Percentiles rank a stretch among this genome's conserved stretches.
Conservation (phyloP, 495 filamentous ascomycete species). For the Halenospora varia region DNA sequence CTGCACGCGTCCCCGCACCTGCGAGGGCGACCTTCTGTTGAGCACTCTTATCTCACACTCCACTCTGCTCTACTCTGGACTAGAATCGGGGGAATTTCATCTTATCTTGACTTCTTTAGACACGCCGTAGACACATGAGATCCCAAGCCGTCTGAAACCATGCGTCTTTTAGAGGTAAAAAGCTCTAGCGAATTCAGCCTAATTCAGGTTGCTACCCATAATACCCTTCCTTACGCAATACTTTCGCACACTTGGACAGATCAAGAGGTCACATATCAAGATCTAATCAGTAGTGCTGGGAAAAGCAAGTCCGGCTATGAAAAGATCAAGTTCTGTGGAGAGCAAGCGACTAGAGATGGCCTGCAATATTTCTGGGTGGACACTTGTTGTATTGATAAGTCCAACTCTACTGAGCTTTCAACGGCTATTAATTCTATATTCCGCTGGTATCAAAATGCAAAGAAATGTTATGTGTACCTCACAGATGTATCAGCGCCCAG, state of each 20-base stretch:
- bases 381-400: neutral
- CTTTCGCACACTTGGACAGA: conserved; percentile 27
- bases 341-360: neutral
- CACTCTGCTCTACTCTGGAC: conserved; percentile 10
- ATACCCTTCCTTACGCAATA: conserved; percentile 23
- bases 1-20: neutral
- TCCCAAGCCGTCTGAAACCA: neutral
- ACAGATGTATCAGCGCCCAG: neutral
- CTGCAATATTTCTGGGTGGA: conserved; percentile 1
- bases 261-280: conserved; percentile 22
- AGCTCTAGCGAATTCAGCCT: neutral
- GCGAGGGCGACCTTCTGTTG: neutral
- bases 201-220: conserved; percentile 1
- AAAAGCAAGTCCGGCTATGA: conserved; percentile 24
- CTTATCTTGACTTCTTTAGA: conserved; percentile 9
- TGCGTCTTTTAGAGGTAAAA: conserved; percentile 5
- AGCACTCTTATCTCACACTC: conserved; percentile 7
- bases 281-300: conserved; percentile 16
- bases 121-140: conserved; percentile 1
- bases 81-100: conserved; percentile 6
- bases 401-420: neutral
- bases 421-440: conserved; percentile 13
- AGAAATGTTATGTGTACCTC: conserved; percentile 8
- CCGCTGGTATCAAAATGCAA: too few relatives aligned
- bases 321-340: conserved; percentile 28